These are phyloP conservation scores for Fraxinus americana DNA, from an alignment of 257 asterid genomes.

Conservation along the genomic window DNA sequence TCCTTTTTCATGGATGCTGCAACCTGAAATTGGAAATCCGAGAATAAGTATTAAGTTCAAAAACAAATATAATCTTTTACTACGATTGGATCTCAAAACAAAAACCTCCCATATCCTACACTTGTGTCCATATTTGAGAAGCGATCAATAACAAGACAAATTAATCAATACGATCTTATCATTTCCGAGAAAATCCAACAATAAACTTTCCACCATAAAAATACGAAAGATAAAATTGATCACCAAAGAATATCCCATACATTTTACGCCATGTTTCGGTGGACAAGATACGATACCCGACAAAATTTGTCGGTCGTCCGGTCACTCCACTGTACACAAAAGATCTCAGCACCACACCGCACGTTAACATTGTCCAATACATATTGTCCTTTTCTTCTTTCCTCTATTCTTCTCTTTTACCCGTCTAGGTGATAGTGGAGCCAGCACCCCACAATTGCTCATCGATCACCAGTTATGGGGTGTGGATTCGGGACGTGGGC, in stretches of 20 bases:
- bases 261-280: too few relatives aligned
- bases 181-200: not conserved
- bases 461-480: too few relatives aligned
- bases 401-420: constrained; percentile 9
- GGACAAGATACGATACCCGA: too few relatives aligned
- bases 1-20: constrained; percentile 93
- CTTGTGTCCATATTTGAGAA: not conserved
- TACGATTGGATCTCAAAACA: not conserved
- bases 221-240: too few relatives aligned
- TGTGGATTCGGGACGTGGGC: not conserved
- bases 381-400: constrained; percentile 7
- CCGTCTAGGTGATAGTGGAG: not conserved
- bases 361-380: constrained; percentile 36
- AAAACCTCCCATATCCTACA: not conserved
- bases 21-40: constrained; percentile 49
- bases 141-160: not conserved
- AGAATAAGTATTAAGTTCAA: not conserved
- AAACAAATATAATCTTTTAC: too few relatives aligned
- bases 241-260: too few relatives aligned
- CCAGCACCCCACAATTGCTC: not conserved
- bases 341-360: constrained; percentile 27
- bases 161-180: not conserved
- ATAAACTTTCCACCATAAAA: too few relatives aligned
- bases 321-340: not conserved
- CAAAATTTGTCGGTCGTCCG: too few relatives aligned